Base-by-base conservation (phyloP, 2,329 filamentous ascomycete species). In the Bipolaris oryzae region DNA sequence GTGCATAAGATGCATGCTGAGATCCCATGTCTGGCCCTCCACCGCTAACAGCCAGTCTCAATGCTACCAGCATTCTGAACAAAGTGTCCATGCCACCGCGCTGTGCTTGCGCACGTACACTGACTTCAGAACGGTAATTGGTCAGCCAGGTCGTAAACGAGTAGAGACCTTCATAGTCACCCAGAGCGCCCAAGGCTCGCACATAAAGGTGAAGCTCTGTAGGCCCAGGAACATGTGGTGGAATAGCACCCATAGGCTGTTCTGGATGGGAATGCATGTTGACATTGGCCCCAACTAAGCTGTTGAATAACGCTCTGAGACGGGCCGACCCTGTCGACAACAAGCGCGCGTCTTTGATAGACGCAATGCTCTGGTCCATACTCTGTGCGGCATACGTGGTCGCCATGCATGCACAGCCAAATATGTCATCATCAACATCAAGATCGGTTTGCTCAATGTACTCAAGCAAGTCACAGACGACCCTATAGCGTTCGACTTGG, bases 111-210 rank as follows among this genome's bases (percentile, higher is more conserved):
- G 66, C 64, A 13, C 70, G 66, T 15, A 60, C 71, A 7, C 68
- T 75, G 37, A 71, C 66, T 45, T 69, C 67, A 7, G 23, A 53
- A 41, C 68, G 62, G 33, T 73, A 47, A 6, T 61, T 62, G 5
- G 58, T 74, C 62, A 89, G 83, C 87, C 87, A 92, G 28, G 76
- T 72, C 13, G 88, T 74, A 5, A 88, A 74, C 3, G 76, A 77
- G 5, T 83, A 79, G 70, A 91, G 85, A 47, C 83, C 85, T 2
- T 82, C 76, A 46, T 80, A 79, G 61, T 91, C 85, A 34, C 82
- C 82, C n/a, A 86, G 73, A 50, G 83, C 81, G 1, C 84, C 88
- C 20, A 92, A 77, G 1, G 85, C 81, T 44, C 87, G 81, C 70
- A 92, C 81, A 68, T 90, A 89, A 2, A 79, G 77, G 63, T 89